phyloP scores from a whole-genome alignment of 371 early-diverging fungal species.

The Conidiobolus coronatus region DNA sequence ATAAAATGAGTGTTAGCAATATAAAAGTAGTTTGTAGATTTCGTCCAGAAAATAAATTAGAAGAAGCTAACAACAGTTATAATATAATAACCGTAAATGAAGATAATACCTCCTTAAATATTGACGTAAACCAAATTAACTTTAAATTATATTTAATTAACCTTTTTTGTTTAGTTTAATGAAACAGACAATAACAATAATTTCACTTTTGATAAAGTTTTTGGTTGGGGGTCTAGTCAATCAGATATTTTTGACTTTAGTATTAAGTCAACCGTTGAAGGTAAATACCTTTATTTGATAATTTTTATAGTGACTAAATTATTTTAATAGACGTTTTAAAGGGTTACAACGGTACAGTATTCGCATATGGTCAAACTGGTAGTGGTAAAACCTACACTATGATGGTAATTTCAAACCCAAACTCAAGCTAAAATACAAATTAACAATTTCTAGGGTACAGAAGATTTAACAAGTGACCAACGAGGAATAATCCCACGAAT shows the following conservation, averaged over 20 bases:
- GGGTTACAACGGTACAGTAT: slow-evolving; percentile 94
- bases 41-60: slow-evolving; percentile 81
- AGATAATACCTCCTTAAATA: slow-evolving; percentile 16
- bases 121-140: slow-evolving; percentile 1
- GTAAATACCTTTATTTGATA: slow-evolving; percentile 19
- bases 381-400: slow-evolving; percentile 98
- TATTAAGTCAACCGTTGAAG: slow-evolving; percentile 74
- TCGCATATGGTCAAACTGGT: slow-evolving; percentile 97
- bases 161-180: slow-evolving; percentile 41
- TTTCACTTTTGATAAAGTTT: slow-evolving; percentile 65
- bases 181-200: slow-evolving; percentile 43
- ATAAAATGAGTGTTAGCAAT: slow-evolving; percentile 31
- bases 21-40: slow-evolving; percentile 94
- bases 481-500: slow-evolving; percentile 89
- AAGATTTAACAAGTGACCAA: slow-evolving; percentile 61
- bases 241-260: slow-evolving; percentile 70
- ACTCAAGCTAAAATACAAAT: too few species aligned
- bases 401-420: slow-evolving; percentile 42
- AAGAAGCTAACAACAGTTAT: slow-evolving; percentile 71
- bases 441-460: slow-evolving; percentile 69
- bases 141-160: not conserved
- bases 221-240: slow-evolving; percentile 61
- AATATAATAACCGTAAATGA: slow-evolving; percentile 63
- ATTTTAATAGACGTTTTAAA: slow-evolving; percentile 31
- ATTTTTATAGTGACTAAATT: not conserved